Evolutionary conservation across 441 rosid genomes (phyloP).

Genomic region (Adansonia gregorii): DNA sequence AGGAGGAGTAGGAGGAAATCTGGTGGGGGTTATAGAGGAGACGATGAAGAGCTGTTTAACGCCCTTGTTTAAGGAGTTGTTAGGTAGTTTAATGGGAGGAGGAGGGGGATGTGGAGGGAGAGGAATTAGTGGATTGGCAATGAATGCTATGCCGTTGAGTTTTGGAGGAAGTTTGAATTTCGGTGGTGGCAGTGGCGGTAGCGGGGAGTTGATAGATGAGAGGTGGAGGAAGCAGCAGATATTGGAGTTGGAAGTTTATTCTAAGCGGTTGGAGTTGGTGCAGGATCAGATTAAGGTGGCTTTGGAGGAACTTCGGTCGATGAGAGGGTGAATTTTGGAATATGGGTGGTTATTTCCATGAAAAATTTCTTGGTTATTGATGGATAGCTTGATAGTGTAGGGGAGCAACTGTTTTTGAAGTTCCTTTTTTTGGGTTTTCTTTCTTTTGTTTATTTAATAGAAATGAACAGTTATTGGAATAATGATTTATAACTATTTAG

Average conservation of each 20-base stretch:
- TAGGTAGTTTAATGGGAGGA: conserved; percentile 44
- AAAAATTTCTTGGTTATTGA: conserved; percentile 30
- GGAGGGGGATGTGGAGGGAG: conserved; percentile 37
- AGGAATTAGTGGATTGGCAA: conserved; percentile 47
- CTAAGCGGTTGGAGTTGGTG: conserved; percentile 84
- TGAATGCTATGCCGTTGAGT: conserved; percentile 53
- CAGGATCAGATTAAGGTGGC: conserved; percentile 84
- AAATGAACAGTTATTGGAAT: conserved; percentile 45
- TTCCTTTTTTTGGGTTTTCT: conserved; percentile 25
- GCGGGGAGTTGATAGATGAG: conserved; percentile 63
- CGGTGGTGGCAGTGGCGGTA: conserved; percentile 14
- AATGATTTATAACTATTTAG: conserved; percentile 43
- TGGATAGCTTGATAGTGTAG: conserved; percentile 39
- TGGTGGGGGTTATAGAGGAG: conserved; percentile 66
- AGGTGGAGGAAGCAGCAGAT: conserved; percentile 98
- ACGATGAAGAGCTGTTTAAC: conserved; percentile 75
- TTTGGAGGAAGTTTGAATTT: conserved; percentile 35
- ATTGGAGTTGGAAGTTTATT: conserved; percentile 88
- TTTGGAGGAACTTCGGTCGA: conserved; percentile 78
- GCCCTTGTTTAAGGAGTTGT: conserved; percentile 80
- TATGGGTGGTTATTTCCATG: conserved; percentile 30
- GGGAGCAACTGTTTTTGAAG: conserved; percentile 29
- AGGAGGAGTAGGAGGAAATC: conserved; percentile 33
- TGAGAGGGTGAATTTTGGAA: conserved; percentile 49
- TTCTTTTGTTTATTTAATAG: conserved; percentile 13